Conservation (phyloP, 2,329 filamentous ascomycete genomes). For the Penicillium sp. region DNA sequence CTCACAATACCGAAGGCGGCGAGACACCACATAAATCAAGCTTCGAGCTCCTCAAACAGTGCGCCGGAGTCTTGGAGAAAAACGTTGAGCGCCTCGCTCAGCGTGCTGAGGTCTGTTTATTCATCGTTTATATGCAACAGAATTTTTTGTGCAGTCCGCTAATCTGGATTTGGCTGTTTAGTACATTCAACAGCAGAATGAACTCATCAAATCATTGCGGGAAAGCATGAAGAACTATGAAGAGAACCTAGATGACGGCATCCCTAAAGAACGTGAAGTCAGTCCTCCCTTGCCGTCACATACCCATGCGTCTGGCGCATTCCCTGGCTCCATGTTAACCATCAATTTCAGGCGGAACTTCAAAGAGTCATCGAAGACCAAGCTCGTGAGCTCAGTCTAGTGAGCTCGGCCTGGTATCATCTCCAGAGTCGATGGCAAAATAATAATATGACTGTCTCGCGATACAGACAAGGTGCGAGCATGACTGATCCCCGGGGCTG, state of each 20-base stretch:
- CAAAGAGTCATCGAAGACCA: slow-evolving; percentile 42
- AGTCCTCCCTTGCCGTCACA: slow-evolving; percentile 7
- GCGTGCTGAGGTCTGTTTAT: slow-evolving; percentile 40
- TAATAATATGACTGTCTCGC: slow-evolving; percentile 42
- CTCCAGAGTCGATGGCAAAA: slow-evolving; percentile 47
- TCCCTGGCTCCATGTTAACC: slow-evolving; percentile 24
- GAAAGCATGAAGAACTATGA: slow-evolving; percentile 43
- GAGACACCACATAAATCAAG: slow-evolving; percentile 37
- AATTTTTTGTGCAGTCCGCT: slow-evolving; percentile 7
- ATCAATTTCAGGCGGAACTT: slow-evolving; percentile 36
- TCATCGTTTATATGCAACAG: neutral
- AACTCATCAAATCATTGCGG: slow-evolving; percentile 43
- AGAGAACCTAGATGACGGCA: slow-evolving; percentile 36
- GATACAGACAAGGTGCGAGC: slow-evolving; percentile 39
- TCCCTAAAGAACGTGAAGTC: slow-evolving; percentile 43
- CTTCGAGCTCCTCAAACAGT: slow-evolving; percentile 43
- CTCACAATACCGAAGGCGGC: slow-evolving; percentile 32
- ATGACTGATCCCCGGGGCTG: slow-evolving; percentile 44
- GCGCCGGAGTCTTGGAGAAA: slow-evolving; percentile 57
- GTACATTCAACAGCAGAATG: slow-evolving; percentile 46
- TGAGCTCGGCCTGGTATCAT: slow-evolving; percentile 49
- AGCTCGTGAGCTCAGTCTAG: slow-evolving; percentile 45
- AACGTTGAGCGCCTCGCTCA: slow-evolving; percentile 45
- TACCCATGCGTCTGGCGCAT: neutral
- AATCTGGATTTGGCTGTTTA: slow-evolving; percentile 20